phyloP scores from a whole-genome alignment of 2,329 filamentous ascomycete species.

The Cladosporium sphaerospermum region DNA sequence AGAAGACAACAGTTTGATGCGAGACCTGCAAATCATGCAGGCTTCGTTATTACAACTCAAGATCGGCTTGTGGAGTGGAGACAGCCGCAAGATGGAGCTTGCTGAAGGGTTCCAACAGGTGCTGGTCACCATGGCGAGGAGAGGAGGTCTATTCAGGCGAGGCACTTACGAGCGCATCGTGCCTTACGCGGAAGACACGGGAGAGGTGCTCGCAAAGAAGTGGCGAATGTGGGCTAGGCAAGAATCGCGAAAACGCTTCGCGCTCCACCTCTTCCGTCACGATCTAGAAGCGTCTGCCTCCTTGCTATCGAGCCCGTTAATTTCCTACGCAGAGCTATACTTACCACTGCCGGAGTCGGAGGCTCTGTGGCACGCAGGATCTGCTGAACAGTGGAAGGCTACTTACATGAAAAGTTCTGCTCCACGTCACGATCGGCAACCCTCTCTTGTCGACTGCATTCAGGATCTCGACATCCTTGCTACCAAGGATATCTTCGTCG shows the following conservation, averaged over 20 bases:
- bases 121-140: slow-evolving; percentile 48
- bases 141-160: slow-evolving; percentile 54
- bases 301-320: slow-evolving; percentile 56
- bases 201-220: slow-evolving; percentile 53
- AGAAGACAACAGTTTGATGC: slow-evolving; percentile 44
- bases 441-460: slow-evolving; percentile 51
- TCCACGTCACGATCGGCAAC: slow-evolving; percentile 36
- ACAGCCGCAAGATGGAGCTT: slow-evolving; percentile 54
- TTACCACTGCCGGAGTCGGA: slow-evolving; percentile 58
- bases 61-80: slow-evolving; percentile 54
- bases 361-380: slow-evolving; percentile 60
- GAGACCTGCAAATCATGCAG: slow-evolving; percentile 48
- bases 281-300: slow-evolving; percentile 64
- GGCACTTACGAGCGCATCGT: slow-evolving; percentile 38
- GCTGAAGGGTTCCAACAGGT: slow-evolving; percentile 53
- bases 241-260: slow-evolving; percentile 63
- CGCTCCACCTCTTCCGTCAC: slow-evolving; percentile 58
- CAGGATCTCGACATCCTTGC: slow-evolving; percentile 51
- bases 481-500: slow-evolving; percentile 46
- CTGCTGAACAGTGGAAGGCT: slow-evolving; percentile 59
- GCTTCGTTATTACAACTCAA: slow-evolving; percentile 46
- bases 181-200: slow-evolving; percentile 50
- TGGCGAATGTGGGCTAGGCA: slow-evolving; percentile 60
- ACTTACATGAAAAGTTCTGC: slow-evolving; percentile 44
- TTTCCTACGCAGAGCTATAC: slow-evolving; percentile 64